Conservation (phyloP, 495 filamentous ascomycete genomes). For the Haplographium delicatum region DNA sequence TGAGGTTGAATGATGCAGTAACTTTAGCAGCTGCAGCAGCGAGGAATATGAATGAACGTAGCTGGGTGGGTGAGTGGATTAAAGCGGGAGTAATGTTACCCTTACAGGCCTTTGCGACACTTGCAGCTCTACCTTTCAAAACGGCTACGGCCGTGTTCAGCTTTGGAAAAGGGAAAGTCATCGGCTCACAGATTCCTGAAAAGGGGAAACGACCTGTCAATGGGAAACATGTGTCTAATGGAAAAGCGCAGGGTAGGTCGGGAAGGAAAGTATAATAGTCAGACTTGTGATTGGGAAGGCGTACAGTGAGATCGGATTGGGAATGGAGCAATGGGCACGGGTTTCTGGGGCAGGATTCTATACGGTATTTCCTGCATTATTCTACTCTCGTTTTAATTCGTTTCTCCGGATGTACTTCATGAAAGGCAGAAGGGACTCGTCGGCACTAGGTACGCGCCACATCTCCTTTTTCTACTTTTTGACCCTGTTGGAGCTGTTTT, state of each 20-base stretch:
- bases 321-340: too few relatives aligned
- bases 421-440: too few relatives aligned
- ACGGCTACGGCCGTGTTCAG: constrained; percentile 10
- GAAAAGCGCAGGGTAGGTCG: constrained; percentile 3
- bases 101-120: constrained; percentile 15
- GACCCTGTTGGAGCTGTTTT: background rate
- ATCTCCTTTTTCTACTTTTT: too few relatives aligned
- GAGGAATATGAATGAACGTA: constrained; percentile 11
- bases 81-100: constrained; percentile 20
- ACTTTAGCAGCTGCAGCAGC: constrained; percentile 70
- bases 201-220: constrained; percentile 8
- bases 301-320: too few relatives aligned
- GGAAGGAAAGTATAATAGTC: constrained; percentile 12
- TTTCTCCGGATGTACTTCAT: too few relatives aligned
- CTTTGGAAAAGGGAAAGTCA: constrained; percentile 15
- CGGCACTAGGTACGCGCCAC: too few relatives aligned
- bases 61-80: constrained; percentile 20
- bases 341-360: too few relatives aligned
- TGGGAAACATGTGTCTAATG: constrained; percentile 12
- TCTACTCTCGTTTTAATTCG: too few relatives aligned
- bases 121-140: constrained; percentile 22
- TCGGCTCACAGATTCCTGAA: background rate
- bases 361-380: too few relatives aligned
- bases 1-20: constrained; percentile 68
- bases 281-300: too few relatives aligned